Percentiles rank a stretch among this genome's conserved stretches.
phyloP scores from a whole-genome alignment of 129 eudicot species.

The Flaveria bidentis region DNA sequence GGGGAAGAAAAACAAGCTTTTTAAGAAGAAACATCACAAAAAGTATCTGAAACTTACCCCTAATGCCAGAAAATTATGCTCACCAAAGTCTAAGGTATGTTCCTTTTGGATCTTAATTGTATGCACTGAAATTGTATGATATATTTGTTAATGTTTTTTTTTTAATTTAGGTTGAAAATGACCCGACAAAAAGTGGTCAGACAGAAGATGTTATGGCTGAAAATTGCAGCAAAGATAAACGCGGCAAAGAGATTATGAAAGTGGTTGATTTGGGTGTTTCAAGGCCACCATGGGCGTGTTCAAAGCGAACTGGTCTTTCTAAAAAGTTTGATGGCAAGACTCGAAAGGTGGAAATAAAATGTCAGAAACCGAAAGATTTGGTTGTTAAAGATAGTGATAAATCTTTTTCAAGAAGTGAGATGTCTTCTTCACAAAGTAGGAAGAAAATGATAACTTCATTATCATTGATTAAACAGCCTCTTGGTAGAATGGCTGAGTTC shows the following conservation, averaged over 20 bases:
- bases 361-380: slow-evolving; percentile 25
- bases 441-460: slow-evolving; percentile 19
- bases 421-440: slow-evolving; percentile 14
- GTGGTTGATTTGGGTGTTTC: slow-evolving; percentile 29
- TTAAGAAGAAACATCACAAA: slow-evolving; percentile 38
- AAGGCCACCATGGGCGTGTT: slow-evolving; percentile 56
- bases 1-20: slow-evolving; percentile 46
- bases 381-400: slow-evolving; percentile 30
- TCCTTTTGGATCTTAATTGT: slow-evolving; percentile 15
- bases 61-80: slow-evolving; percentile 35
- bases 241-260: slow-evolving; percentile 18
- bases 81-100: slow-evolving; percentile 49
- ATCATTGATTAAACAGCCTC: slow-evolving; percentile 17
- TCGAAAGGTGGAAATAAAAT: slow-evolving; percentile 14
- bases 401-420: slow-evolving; percentile 19
- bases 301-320: slow-evolving; percentile 52
- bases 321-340: slow-evolving; percentile 31
- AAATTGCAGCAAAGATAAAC: slow-evolving; percentile 20
- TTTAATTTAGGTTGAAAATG: slow-evolving; percentile 4
- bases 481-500: not conserved
- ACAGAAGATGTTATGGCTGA: slow-evolving; percentile 32
- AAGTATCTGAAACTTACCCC: slow-evolving; percentile 41
- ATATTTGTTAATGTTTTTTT: not conserved
- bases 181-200: slow-evolving; percentile 39
- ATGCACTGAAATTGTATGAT: not conserved